Evolutionary conservation across 345 rosid species (phyloP).

Genomic region (Triadica sebifera): DNA sequence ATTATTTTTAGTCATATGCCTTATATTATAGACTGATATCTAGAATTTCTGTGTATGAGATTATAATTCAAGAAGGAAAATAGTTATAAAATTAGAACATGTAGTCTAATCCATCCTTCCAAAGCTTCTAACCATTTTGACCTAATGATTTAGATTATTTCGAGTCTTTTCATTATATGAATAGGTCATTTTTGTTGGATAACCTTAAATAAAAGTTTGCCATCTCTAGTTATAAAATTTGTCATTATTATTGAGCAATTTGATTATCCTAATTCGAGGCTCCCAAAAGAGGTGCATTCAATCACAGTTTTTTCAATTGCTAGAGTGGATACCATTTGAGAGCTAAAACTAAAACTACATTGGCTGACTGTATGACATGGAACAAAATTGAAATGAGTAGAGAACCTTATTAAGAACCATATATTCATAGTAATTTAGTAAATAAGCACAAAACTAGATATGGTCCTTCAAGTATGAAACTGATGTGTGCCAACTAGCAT

Average conservation of each 20-base stretch:
- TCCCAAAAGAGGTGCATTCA: not conserved
- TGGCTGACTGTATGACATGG: not conserved
- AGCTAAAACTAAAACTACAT: not conserved
- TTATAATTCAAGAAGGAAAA: not conserved
- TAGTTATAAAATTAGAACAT: not conserved
- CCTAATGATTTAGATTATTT: not conserved
- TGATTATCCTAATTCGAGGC: not conserved
- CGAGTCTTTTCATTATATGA: not conserved
- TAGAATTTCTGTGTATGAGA: not conserved
- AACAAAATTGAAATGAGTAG: not conserved
- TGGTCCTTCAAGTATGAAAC: not conserved
- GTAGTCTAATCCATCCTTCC: not conserved
- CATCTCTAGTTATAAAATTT: not conserved
- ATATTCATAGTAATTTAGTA: not conserved
- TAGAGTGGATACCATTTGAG: not conserved
- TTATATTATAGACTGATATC: not conserved
- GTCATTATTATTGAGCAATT: not conserved
- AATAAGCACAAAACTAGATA: not conserved
- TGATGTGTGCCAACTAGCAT: not conserved
- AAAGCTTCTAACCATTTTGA: not conserved
- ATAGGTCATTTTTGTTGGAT: not conserved
- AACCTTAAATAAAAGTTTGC: not conserved
- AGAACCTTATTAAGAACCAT: not conserved
- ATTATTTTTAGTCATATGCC: not conserved
- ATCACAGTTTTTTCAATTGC: not conserved